Base-by-base conservation (phyloP, 495 filamentous ascomycete species). In the Aspergillus homomorphus region DNA sequence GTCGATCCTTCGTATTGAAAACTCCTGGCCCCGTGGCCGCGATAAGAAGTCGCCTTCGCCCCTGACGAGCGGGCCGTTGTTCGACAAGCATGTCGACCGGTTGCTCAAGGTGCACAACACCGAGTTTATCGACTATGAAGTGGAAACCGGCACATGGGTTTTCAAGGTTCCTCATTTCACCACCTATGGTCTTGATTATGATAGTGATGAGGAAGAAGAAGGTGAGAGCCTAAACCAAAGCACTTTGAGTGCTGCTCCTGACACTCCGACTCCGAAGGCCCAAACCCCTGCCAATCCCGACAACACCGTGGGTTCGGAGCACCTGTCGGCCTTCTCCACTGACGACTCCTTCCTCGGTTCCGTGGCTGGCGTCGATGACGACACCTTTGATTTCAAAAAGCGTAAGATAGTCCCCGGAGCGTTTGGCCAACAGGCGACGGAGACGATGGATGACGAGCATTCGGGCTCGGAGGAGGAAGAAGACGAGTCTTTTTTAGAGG, bases 121-220 rank as follows among this genome's bases (percentile, higher is more conserved):
- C 7, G 83, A 84, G 33, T 96, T 96, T 61, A 76, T 91, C 49
- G 77, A 80, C 58, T 98, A 96, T 70, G 81, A 93, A 43, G 75
- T 68, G 42, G 81, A 88, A 19, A 89, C 84, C 28, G 94, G 94
- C 53, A 83, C 88, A 22, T 98, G 94, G 94, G 81, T 83, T 7
- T 98, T 98, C 77, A 86, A 78, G 19, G 94, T 98, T 42, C 85
- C 91, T 58, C 94, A 98, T 72, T 98, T 92, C 72, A 96, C 91
- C 16, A 96, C 91, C 9, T 98, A 98, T 69, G 91, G 87, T n/a
- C 78, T 97, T 51, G 88, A 91, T 61, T 90, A 94, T 61, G 89
- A 92, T 45, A 89, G 90, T 23, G 87, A 91, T 46, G 89, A 91
- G 38, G 82, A 85, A 16, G 83, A 82, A 50, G 76, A 74, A 64